These are phyloP conservation scores for Emydomyces testavorans DNA, from an alignment of 2,329 filamentous ascomycete genomes.

Conservation along the genomic window DNA sequence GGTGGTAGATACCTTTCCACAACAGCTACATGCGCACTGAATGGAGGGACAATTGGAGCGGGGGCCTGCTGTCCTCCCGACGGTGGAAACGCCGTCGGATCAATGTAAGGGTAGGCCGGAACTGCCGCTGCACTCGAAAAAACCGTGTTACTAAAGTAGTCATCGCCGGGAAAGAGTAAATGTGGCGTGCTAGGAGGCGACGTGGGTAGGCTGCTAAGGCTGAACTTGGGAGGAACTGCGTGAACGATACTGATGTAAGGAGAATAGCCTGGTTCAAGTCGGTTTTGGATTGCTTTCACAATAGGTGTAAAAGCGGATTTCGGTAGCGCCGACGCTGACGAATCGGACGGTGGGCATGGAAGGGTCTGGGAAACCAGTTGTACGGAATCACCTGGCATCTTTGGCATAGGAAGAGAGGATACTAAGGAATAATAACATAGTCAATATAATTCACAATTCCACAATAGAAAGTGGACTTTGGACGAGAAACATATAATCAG, in stretches of 20 bases:
- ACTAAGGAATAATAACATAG: constrained; percentile 20
- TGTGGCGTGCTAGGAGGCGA: constrained; percentile 52
- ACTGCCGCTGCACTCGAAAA: constrained; percentile 53
- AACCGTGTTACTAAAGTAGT: constrained; percentile 51
- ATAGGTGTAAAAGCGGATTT: constrained; percentile 41
- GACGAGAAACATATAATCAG: no score
- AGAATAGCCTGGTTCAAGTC: constrained; percentile 40
- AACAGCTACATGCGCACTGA: constrained; percentile 49
- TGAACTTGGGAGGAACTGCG: constrained; percentile 51
- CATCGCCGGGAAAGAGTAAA: constrained; percentile 39
- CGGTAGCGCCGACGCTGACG: constrained; percentile 9
- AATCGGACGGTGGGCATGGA: constrained; percentile 42
- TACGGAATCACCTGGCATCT: constrained; percentile 32
- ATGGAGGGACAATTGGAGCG: constrained; percentile 48
- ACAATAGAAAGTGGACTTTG: background rate
- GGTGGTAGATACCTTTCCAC: constrained; percentile 57
- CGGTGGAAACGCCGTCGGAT: constrained; percentile 15
- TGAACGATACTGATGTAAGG: constrained; percentile 55
- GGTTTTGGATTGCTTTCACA: constrained; percentile 45
- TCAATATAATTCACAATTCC: background rate
- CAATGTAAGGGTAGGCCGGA: constrained; percentile 41
- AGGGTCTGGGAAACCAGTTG: constrained; percentile 51
- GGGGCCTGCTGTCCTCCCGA: constrained; percentile 33
- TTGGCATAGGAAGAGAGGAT: constrained; percentile 31
- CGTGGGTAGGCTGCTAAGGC: constrained; percentile 48